Evolutionary conservation across 2,329 filamentous ascomycete species (phyloP), one percentile per base, ranked within the genome.

Genomic region (Hymenoscyphus infarciens): DNA sequence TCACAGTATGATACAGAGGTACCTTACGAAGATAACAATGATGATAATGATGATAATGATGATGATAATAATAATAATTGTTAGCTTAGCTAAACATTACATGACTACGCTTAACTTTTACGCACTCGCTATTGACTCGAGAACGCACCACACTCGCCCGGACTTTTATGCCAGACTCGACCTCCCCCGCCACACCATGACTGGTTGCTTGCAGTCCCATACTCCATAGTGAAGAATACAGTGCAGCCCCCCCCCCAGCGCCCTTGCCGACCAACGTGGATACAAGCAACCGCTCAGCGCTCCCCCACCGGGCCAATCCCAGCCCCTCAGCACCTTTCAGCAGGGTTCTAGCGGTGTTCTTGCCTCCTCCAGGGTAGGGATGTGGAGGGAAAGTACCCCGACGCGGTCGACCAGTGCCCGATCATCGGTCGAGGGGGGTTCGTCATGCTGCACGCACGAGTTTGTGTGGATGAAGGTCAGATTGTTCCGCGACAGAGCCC

Each of bases 391-490:
- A 25, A 52, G 62, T 39, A 61, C 59, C 62, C 63, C 57, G 63
- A 60, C 63, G 63, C 61, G 64, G 66, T 60, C 65, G 53, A 65
- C 25, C 57, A 31, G 61, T 60, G 68, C 68, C 68, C 68, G 68
- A 68, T 70, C 58, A 70, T 70, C 68, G 68, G 68, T 68, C 58
- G 58, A 31, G 45, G 29, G 65, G 45, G 29, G 65, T 49, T 66
- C 64, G 64, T 60, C 25, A 54, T 42, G 39, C 31, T 57, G 61
- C 61, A 57, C 60, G 61, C 61, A 57, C 60, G 66, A 67, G 65
- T 61, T 61, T 65, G 65, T 65, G 65, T 65, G 66, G 62, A 55
- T 63, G 56, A 57, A 57, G 63, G 66, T 64, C 64, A 67, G 31
- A 66, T 66, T 68, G 64, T 68, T 70, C 67, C 66, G 68, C 68